Conservation (phyloP, 805 yeast species). For the Komagataella populi region DNA sequence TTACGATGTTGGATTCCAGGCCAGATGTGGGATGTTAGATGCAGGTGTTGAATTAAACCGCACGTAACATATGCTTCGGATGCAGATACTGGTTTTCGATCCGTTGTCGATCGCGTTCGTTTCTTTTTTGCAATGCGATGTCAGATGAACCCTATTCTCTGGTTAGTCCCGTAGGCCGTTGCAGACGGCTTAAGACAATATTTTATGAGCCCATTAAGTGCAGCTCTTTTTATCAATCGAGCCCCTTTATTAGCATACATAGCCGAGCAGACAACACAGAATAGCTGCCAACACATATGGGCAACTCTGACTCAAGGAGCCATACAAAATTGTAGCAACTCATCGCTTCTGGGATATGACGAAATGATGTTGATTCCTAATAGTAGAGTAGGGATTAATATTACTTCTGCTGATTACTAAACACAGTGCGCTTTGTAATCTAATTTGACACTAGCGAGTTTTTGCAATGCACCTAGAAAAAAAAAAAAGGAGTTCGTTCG, state of each 20-base stretch:
- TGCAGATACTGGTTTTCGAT: background rate
- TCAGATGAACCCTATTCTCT: background rate
- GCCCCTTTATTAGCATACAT: background rate
- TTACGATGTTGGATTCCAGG: background rate
- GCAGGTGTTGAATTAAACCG: too few relatives aligned
- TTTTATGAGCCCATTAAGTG: background rate
- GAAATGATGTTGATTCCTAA: background rate
- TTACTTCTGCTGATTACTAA: background rate
- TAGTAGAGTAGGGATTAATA: too few relatives aligned
- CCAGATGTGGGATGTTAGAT: too few relatives aligned
- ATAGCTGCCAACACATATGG: background rate
- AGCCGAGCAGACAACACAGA: background rate
- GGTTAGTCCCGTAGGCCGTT: background rate
- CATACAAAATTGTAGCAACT: background rate
- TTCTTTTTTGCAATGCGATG: too few relatives aligned
- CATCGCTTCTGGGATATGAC: background rate
- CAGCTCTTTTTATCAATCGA: background rate
- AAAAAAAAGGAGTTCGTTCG: background rate
- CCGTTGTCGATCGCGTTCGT: too few relatives aligned
- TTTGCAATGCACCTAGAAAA: too few relatives aligned
- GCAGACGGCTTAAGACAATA: background rate
- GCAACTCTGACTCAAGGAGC: too few relatives aligned
- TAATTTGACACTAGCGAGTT: background rate
- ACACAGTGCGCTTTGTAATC: background rate
- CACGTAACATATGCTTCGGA: background rate